Percentiles rank a stretch among this genome's conserved stretches.
phyloP scores from a whole-genome alignment of 129 eudicot species.

The Oenanthe sinensis region DNA sequence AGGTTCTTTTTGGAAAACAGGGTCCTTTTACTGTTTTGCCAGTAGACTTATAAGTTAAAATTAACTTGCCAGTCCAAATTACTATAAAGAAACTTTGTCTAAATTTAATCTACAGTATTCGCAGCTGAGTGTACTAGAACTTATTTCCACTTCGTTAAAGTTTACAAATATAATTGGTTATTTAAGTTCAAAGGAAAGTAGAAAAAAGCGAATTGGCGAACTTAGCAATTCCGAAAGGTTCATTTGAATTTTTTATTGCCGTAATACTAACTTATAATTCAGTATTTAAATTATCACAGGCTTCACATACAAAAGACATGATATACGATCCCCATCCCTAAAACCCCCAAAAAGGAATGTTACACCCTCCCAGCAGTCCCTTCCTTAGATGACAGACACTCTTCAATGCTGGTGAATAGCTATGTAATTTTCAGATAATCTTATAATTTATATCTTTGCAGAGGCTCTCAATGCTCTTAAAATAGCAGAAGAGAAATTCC shows the following conservation, averaged over 20 bases:
- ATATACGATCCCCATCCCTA: neutral
- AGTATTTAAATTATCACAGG: no score
- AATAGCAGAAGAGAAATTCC: constrained; percentile 76
- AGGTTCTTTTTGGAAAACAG: neutral
- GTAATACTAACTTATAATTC: neutral
- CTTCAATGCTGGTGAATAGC: neutral
- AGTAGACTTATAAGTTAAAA: neutral
- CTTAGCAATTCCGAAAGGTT: neutral
- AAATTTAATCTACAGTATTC: neutral
- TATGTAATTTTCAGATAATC: neutral
- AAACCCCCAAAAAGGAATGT: neutral
- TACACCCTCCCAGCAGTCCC: neutral
- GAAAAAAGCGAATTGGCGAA: neutral
- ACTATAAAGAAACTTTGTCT: neutral
- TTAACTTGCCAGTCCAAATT: neutral
- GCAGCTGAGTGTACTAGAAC: neutral
- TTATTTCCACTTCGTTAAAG: neutral
- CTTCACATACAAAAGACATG: neutral
- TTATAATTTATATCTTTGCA: constrained; percentile 23
- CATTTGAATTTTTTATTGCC: neutral
- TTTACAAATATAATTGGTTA: neutral
- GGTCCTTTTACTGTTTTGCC: neutral
- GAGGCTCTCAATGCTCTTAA: constrained; percentile 81
- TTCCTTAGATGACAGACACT: neutral
- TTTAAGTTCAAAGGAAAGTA: neutral